Evolutionary conservation across 345 rosid species (phyloP).

Genomic region (Hirschfeldia incana): DNA sequence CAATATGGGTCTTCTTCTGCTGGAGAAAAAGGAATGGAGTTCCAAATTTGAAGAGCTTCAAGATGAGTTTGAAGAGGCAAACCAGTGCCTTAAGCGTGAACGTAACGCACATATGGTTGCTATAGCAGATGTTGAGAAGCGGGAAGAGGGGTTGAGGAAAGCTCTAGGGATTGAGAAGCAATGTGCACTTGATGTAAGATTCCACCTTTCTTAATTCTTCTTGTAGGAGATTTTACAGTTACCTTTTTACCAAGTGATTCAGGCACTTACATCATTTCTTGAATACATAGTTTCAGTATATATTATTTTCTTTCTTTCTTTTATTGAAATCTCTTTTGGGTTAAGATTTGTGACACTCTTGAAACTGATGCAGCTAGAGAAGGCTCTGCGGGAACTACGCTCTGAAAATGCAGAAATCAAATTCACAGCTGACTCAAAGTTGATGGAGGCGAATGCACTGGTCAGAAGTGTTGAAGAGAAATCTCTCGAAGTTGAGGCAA

Average conservation of each 20-base stretch:
- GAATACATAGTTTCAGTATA: neutral
- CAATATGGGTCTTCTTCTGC: conserved; percentile 89
- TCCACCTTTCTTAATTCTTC: neutral
- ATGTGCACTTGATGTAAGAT: conserved; percentile 82
- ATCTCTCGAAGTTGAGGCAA: conserved; percentile 81
- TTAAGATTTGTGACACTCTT: neutral
- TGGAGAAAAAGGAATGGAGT: conserved; percentile 90
- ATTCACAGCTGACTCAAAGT: conserved; percentile 85
- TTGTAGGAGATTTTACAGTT: neutral
- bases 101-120: conserved; percentile 73
- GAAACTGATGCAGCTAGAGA: conserved; percentile 64
- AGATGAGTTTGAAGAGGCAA: conserved; percentile 54
- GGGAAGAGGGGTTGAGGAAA: conserved; percentile 80
- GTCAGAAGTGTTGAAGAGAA: conserved; percentile 74
- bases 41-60: conserved; percentile 67
- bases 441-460: conserved; percentile 88
- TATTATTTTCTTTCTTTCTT: neutral
- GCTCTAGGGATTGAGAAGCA: conserved; percentile 94
- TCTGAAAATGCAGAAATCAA: conserved; percentile 87
- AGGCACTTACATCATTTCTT: neutral
- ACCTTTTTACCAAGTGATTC: neutral
- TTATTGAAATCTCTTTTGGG: neutral
- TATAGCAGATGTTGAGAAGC: conserved; percentile 70
- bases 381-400: conserved; percentile 79
- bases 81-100: conserved; percentile 69